Evolutionary conservation across 176 grass and related monocot genomes (phyloP).

Genomic region (Bromus sterilis): DNA sequence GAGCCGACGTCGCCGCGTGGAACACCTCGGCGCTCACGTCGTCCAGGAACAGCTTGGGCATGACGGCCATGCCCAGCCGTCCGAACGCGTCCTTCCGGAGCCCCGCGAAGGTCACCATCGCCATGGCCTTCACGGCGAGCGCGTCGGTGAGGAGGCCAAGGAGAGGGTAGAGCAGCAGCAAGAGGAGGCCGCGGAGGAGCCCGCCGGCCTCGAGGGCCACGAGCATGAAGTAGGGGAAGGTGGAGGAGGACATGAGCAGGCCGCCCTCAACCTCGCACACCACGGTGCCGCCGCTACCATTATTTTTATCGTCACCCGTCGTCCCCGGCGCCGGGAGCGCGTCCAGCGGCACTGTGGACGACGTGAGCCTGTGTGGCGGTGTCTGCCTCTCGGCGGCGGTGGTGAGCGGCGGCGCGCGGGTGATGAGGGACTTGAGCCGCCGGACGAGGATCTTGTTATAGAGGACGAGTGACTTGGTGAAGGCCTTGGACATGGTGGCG

Average conservation of each 20-base stretch:
- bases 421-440: conserved; percentile 33
- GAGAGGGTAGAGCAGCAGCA: conserved; percentile 53
- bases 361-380: not conserved
- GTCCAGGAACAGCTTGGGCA: conserved; percentile 59
- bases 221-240: conserved; percentile 95
- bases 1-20: not conserved
- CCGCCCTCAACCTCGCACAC: conserved; percentile 59
- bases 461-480: conserved; percentile 31
- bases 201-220: conserved; percentile 69
- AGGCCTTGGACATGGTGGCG: conserved; percentile 43
- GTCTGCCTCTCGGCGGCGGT: not conserved
- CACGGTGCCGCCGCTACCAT: not conserved
- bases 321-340: not conserved
- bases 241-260: conserved; percentile 35
- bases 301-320: not conserved
- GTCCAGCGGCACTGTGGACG: not conserved
- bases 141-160: conserved; percentile 26
- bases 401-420: not conserved
- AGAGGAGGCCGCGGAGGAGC: conserved; percentile 44
- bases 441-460: conserved; percentile 35
- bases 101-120: conserved; percentile 49
- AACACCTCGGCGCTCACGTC: conserved; percentile 65
- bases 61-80: conserved; percentile 37
- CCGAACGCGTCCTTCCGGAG: conserved; percentile 39
- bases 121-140: conserved; percentile 35